Conservation (phyloP, 2,329 filamentous ascomycete species). For the Epichloe sylvatica region DNA sequence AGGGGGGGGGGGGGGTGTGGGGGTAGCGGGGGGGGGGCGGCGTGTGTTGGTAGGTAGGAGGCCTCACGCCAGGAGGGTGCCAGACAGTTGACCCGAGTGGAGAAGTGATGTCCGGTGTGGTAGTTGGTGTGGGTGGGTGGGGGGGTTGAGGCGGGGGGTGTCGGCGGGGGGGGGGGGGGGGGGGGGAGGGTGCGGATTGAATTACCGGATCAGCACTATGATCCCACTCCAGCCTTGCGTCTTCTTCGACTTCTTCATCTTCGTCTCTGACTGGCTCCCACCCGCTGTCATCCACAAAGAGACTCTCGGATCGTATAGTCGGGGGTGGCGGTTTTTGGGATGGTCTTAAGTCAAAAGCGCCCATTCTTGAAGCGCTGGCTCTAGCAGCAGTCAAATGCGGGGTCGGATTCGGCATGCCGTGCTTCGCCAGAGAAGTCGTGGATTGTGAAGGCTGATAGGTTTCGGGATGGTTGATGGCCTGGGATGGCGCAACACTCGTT, state of each 20-base stretch:
- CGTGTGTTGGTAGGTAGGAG: too few relatives aligned
- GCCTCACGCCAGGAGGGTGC: too few relatives aligned
- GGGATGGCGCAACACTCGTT: constrained; percentile 25
- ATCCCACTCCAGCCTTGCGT: constrained; percentile 62
- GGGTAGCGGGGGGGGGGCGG: too few relatives aligned
- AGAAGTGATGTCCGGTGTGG: too few relatives aligned
- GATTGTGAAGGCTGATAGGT: constrained; percentile 9
- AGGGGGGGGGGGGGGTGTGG: too few relatives aligned
- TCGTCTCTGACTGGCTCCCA: constrained; percentile 56
- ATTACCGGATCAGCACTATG: constrained; percentile 49
- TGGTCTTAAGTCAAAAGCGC: constrained; percentile 33
- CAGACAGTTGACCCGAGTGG: too few relatives aligned
- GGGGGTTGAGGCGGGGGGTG: too few relatives aligned
- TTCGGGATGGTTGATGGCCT: constrained; percentile 13
- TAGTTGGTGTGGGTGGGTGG: too few relatives aligned
- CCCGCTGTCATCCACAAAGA: constrained; percentile 63
- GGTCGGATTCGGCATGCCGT: constrained; percentile 13
- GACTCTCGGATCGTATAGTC: constrained; percentile 48
- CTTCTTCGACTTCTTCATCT: constrained; percentile 49
- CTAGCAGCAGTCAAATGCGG: constrained; percentile 21
- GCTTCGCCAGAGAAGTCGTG: background rate
- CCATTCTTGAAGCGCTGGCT: constrained; percentile 22
- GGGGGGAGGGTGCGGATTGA: constrained; percentile 2
- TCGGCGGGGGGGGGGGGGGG: too few relatives aligned
- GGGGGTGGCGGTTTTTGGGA: constrained; percentile 41